A percentile compares a stretch with the other conserved stretches of the same genome.
phyloP scores from a whole-genome alignment of 2,329 filamentous ascomycete species.

The Fusarium incarnatum region DNA sequence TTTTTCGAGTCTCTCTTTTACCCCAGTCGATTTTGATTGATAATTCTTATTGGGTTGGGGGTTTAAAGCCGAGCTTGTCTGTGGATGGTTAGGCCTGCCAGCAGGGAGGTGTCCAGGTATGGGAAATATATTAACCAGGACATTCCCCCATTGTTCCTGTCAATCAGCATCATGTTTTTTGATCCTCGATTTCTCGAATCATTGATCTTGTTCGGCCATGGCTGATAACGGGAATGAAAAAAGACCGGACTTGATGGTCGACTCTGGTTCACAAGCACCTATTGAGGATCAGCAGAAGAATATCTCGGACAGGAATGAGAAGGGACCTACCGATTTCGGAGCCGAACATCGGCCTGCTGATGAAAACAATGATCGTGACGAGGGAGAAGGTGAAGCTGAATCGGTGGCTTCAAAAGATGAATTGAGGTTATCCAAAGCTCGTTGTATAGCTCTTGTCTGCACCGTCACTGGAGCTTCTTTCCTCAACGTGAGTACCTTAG shows the following conservation, averaged over 20 bases:
- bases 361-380: not conserved
- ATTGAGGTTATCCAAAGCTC: slow-evolving; percentile 60
- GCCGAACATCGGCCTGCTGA: not conserved
- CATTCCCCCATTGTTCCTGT: slow-evolving; percentile 20
- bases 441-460: slow-evolving; percentile 65
- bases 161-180: not conserved
- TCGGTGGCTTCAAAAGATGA: slow-evolving; percentile 42
- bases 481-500: slow-evolving; percentile 58
- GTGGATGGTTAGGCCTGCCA: not conserved
- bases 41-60: slow-evolving; percentile 25
- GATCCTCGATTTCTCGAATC: not conserved
- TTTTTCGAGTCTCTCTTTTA: not conserved
- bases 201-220: slow-evolving; percentile 4
- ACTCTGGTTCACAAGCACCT: slow-evolving; percentile 6
- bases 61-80: slow-evolving; percentile 21
- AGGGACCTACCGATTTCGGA: slow-evolving; percentile 3
- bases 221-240: slow-evolving; percentile 23
- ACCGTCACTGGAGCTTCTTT: slow-evolving; percentile 68
- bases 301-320: slow-evolving; percentile 20
- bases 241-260: slow-evolving; percentile 12
- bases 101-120: not conserved
- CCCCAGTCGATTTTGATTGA: slow-evolving; percentile 29
- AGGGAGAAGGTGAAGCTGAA: slow-evolving; percentile 25
- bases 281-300: slow-evolving; percentile 3
- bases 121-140: slow-evolving; percentile 31